Evolutionary conservation across 345 rosid genomes (phyloP).

Genomic region (Laguncularia racemosa): DNA sequence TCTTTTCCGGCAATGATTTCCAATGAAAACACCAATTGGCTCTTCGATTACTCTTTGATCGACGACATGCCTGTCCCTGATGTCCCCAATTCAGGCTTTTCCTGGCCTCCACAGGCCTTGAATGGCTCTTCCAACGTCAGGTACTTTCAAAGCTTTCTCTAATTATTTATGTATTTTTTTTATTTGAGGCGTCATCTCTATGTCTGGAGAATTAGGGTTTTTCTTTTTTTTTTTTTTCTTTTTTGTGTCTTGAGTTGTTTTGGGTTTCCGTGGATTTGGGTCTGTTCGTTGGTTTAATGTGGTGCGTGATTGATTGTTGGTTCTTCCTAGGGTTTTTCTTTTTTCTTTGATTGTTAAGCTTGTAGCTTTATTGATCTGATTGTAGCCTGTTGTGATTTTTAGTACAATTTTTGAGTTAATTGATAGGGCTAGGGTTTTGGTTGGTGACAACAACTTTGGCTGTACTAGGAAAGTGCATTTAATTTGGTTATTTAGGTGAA

Average conservation of each 20-base stretch:
- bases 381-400: too few relatives aligned
- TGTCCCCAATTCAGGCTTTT: slow-evolving; percentile 45
- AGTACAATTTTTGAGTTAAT: too few relatives aligned
- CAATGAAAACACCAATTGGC: slow-evolving; percentile 62
- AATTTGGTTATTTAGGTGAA: too few relatives aligned
- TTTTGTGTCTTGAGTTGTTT: background rate
- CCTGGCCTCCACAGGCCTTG: slow-evolving; percentile 55
- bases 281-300: background rate
- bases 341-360: too few relatives aligned
- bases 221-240: background rate
- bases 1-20: slow-evolving; percentile 38
- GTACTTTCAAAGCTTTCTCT: slow-evolving; percentile 15
- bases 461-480: too few relatives aligned
- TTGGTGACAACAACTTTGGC: too few relatives aligned
- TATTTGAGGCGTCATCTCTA: too few relatives aligned
- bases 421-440: too few relatives aligned
- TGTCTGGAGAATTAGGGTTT: too few relatives aligned
- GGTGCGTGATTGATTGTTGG: too few relatives aligned
- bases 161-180: background rate
- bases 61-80: slow-evolving; percentile 64
- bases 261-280: background rate
- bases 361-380: too few relatives aligned
- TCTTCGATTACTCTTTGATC: slow-evolving; percentile 48
- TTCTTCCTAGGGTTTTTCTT: too few relatives aligned
- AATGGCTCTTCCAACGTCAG: slow-evolving; percentile 49